Percentiles rank a stretch among this genome's conserved stretches.
Evolutionary conservation across 2,329 filamentous ascomycete genomes (phyloP).

Genomic region (Penicillium corylophilum): DNA sequence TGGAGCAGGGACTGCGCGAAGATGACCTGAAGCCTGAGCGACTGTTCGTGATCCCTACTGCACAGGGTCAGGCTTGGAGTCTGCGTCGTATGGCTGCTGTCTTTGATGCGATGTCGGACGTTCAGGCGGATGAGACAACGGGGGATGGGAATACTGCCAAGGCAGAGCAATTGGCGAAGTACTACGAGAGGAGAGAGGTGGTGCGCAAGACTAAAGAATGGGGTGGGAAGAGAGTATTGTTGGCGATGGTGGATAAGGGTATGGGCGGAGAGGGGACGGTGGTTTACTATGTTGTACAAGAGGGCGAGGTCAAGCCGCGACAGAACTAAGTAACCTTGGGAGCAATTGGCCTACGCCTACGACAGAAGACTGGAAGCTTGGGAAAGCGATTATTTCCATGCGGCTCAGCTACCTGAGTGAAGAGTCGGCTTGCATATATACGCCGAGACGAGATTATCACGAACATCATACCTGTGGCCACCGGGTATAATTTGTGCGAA

Average conservation of each 20-base stretch:
- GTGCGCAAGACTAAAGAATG: conserved; percentile 35
- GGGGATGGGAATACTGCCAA: conserved; percentile 23
- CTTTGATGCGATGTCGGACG: conserved; percentile 53
- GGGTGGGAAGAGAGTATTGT: conserved; percentile 55
- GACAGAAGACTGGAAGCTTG: neutral
- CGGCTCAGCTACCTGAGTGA: conserved; percentile 19
- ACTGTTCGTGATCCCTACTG: conserved; percentile 61
- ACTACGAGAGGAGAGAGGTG: conserved; percentile 29
- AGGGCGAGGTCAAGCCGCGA: conserved; percentile 63
- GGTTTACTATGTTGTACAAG: conserved; percentile 65
- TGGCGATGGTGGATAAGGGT: conserved; percentile 56
- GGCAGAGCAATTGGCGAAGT: conserved; percentile 31
- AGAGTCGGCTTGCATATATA: conserved; percentile 5
- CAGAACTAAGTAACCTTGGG: conserved; percentile 51
- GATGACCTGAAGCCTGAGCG: conserved; percentile 51
- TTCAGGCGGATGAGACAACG: conserved; percentile 5
- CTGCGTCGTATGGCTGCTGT: conserved; percentile 55
- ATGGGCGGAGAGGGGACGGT: conserved; percentile 59
- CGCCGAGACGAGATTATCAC: conserved; percentile 13
- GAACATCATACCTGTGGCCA: conserved; percentile 16
- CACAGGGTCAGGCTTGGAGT: conserved; percentile 61
- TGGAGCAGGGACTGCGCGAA: conserved; percentile 51
- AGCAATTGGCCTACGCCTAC: neutral
- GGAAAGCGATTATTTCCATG: neutral
- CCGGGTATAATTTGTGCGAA: conserved; percentile 30